phyloP scores from a whole-genome alignment of 768 basidiomycete species.

The Phylloporus sp. region DNA sequence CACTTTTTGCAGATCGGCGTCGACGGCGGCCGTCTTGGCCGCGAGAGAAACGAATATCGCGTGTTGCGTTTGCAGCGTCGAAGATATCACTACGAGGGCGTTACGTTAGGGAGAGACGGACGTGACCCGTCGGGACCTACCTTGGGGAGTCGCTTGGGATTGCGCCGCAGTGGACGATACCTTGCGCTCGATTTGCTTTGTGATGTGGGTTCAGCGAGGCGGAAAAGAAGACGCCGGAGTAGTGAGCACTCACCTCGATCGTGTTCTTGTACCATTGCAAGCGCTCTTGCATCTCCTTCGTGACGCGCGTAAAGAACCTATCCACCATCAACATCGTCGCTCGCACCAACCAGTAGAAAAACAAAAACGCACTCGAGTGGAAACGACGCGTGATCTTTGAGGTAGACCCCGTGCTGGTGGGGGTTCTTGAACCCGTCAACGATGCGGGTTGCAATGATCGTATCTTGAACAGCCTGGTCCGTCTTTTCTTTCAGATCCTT shows the following conservation, averaged over 20 bases:
- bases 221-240: neutral
- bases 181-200: slow-evolving; percentile 67
- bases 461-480: slow-evolving; percentile 76
- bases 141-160: slow-evolving; percentile 68
- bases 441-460: slow-evolving; percentile 69
- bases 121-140: slow-evolving; percentile 34
- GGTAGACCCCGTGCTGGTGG: slow-evolving; percentile 60
- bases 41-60: slow-evolving; percentile 72
- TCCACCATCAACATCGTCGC: neutral
- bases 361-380: slow-evolving; percentile 61
- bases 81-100: slow-evolving; percentile 69
- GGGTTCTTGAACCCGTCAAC: slow-evolving; percentile 76
- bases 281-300: slow-evolving; percentile 65
- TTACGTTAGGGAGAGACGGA: too few relatives aligned
- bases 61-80: slow-evolving; percentile 78
- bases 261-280: slow-evolving; percentile 76
- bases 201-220: neutral
- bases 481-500: slow-evolving; percentile 70
- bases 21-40: slow-evolving; percentile 66
- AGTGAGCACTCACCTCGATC: slow-evolving; percentile 63
- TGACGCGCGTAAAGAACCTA: slow-evolving; percentile 71
- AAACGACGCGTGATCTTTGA: slow-evolving; percentile 78
- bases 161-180: slow-evolving; percentile 62
- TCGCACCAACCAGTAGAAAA: neutral
- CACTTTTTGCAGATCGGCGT: slow-evolving; percentile 72